Evolutionary conservation across 1,284 basidiomycete genomes (phyloP).

Genomic region (Mixia osmundae): DNA sequence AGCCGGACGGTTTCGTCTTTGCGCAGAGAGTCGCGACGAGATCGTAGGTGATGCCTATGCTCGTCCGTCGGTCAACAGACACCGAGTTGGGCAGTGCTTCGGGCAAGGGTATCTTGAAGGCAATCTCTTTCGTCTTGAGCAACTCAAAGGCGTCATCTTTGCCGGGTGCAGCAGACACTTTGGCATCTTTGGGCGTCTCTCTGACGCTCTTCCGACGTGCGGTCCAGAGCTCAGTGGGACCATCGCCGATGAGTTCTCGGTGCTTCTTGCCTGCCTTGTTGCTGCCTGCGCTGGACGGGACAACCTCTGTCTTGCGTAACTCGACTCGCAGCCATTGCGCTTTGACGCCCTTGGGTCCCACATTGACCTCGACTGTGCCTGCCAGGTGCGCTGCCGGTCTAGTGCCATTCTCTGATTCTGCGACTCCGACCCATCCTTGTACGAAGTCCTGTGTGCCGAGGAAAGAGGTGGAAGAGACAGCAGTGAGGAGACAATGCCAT

Average conservation of each 20-base stretch:
- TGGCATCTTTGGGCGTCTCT: too few relatives aligned
- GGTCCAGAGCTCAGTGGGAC: too few relatives aligned
- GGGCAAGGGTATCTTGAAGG: constrained; percentile 9
- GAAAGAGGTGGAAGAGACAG: too few relatives aligned
- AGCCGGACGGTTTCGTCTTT: constrained; percentile 5
- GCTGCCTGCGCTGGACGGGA: constrained; percentile 4
- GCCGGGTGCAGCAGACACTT: too few relatives aligned
- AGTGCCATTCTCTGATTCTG: neutral
- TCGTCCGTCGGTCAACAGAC: constrained; percentile 6
- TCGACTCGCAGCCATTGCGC: constrained; percentile 5
- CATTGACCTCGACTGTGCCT: constrained; percentile 7
- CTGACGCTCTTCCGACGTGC: too few relatives aligned
- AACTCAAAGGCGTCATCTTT: too few relatives aligned
- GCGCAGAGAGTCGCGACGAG: constrained; percentile 10
- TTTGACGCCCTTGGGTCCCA: neutral
- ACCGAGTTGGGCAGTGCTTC: constrained; percentile 8
- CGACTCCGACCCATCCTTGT: too few relatives aligned
- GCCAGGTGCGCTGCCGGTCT: constrained; percentile 1
- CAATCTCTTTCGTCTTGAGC: constrained; percentile 5
- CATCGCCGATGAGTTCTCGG: too few relatives aligned
- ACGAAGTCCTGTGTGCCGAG: too few relatives aligned
- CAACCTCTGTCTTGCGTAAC: constrained; percentile 6
- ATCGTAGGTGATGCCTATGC: constrained; percentile 9
- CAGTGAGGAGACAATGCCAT: too few relatives aligned
- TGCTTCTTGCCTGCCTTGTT: too few relatives aligned